Evolutionary conservation across 1,284 basidiomycete genomes (phyloP).

Genomic region (Fistulina hepatica): DNA sequence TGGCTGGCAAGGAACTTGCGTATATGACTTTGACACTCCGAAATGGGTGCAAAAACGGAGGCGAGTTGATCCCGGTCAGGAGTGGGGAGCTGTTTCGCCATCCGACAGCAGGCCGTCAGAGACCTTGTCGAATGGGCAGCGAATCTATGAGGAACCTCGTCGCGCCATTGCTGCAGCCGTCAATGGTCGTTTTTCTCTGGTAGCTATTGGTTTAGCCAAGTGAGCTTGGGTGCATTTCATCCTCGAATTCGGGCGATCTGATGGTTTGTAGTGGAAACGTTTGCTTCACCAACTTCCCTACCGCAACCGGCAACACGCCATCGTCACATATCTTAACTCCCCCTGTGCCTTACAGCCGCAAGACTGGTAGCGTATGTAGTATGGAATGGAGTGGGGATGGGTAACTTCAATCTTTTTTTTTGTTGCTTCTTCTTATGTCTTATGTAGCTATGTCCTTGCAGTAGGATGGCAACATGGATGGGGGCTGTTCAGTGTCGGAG

Average conservation of each 20-base stretch:
- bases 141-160: constrained; percentile 51
- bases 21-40: constrained; percentile 57
- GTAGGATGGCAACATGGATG: constrained; percentile 87
- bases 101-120: no score
- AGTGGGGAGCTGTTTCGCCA: no score
- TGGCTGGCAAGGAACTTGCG: constrained; percentile 56
- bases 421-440: no score
- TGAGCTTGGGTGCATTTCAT: constrained; percentile 24
- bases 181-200: constrained; percentile 77
- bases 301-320: constrained; percentile 40
- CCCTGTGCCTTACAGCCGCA: constrained; percentile 43
- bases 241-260: constrained; percentile 3
- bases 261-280: constrained; percentile 40
- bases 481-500: constrained; percentile 87
- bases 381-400: constrained; percentile 94
- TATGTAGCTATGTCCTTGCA: constrained; percentile 93
- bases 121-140: constrained; percentile 12
- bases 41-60: constrained; percentile 67
- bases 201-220: constrained; percentile 74
- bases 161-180: constrained; percentile 57
- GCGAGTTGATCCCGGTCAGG: constrained; percentile 36
- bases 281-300: constrained; percentile 55
- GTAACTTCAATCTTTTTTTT: no score
- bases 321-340: constrained; percentile 45
- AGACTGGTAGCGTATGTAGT: constrained; percentile 63